Base-by-base conservation (phyloP, 1,284 basidiomycete species). In the Ceratobasidium papillatum region DNA sequence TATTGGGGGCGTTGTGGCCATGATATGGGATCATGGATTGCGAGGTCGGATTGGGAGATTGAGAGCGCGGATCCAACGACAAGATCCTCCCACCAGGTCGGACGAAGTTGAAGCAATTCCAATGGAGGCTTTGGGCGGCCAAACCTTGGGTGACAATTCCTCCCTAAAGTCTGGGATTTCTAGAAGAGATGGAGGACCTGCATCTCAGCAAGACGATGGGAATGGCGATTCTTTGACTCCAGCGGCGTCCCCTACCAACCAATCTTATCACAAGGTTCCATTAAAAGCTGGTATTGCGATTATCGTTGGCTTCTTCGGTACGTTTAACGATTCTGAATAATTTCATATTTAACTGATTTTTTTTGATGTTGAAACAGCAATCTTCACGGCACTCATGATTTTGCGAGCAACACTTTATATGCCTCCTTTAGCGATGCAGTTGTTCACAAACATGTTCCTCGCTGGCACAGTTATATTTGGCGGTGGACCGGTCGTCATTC, bases 401-500 rank as follows among this genome's bases (percentile, higher is more conserved):
- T 77, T 83, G 2, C 80, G 83, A 19, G 81, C 81, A 0, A 78
- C 79, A 22, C 79, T 84, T 17, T 56, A 75, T 0, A 69, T 79
- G 14, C 79, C 81, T 1, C 79, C 80, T 0, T 77, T 79, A 8
- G 74, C 75, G 1, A 78, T 85, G 5, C 81, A 84, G 71, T 83
- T 86, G 76, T 84, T 85, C 78, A 81, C 80, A n/a, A 85, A 84
- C 76, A 82, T 86, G 80, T 77, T 84, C 64, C 79, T 85, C 27
- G 84, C 84, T 0, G 85, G 85, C 7, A 85, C 86, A 9, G 86
- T 88, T 79, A 87, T 88, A 75, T 88, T 89, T 78, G 88, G 88
- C 22, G 88, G 88, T 9, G 88, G 88, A 22, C 88, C 88, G 0
- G 88, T 89, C 7, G 87, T 89, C 41, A 86, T 89, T 75, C 88